Evolutionary conservation across 208 protist species (phyloP).

Genomic region (Trypanosoma congolense): DNA sequence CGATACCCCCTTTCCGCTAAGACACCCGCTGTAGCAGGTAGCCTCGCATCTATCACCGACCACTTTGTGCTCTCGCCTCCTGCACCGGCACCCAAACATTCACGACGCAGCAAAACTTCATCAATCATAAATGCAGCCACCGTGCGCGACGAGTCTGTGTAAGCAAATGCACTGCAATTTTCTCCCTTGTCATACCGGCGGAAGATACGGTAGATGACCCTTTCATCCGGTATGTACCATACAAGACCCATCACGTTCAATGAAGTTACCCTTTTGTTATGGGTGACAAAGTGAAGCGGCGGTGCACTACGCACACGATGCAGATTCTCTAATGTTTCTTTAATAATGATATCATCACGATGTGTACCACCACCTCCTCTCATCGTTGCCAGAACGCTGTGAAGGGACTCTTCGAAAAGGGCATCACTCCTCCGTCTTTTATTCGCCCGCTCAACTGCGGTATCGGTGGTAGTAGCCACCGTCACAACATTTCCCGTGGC

Average conservation of each 20-base stretch:
- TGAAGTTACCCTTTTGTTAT: conserved; percentile 3
- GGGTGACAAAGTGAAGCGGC: conserved; percentile 53
- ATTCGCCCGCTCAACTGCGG: background rate
- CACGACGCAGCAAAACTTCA: conserved; percentile 31
- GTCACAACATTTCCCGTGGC: conserved; percentile 8
- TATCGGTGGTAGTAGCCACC: conserved; percentile 7
- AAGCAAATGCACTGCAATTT: conserved; percentile 23
- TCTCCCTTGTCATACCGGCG: conserved; percentile 20
- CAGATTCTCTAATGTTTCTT: conserved; percentile 36
- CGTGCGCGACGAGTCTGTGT: conserved; percentile 51
- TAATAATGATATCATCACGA: conserved; percentile 25
- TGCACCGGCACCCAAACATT: conserved; percentile 10
- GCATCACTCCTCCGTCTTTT: conserved; percentile 16
- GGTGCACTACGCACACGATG: conserved; percentile 24
- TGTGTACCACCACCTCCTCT: background rate
- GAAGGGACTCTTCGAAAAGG: conserved; percentile 21
- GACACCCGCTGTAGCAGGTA: conserved; percentile 23
- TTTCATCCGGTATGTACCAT: conserved; percentile 60
- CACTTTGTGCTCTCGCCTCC: conserved; percentile 3
- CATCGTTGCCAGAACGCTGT: conserved; percentile 6
- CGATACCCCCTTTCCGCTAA: conserved; percentile 59
- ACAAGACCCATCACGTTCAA: conserved; percentile 23
- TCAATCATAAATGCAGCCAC: conserved; percentile 73
- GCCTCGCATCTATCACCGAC: conserved; percentile 9
- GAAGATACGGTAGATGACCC: conserved; percentile 72